Evolutionary conservation across 1,139 yeast genomes (phyloP), one percentile per base, ranked within the genome.

Genomic region (Zygoascus meyerae): DNA sequence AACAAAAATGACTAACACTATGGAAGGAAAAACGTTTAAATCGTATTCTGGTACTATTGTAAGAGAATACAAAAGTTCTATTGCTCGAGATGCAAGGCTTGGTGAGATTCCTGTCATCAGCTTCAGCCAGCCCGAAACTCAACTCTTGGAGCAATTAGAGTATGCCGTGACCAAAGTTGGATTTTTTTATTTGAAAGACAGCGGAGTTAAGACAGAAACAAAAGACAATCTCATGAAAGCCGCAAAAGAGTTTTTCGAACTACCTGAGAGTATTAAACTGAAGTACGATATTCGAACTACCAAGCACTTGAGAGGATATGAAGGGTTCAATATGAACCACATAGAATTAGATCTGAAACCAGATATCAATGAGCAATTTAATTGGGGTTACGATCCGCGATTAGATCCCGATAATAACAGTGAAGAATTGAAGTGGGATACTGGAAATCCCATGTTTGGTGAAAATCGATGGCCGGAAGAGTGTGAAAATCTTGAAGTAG

Each of bases 161-260:
- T 46, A 44, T 8, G 54, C 52, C 3, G 41, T 44, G 5, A 44
- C 48, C 14, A 43, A 50, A 14, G 55, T 57, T 3, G 69, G 69
- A 1, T 65, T 65, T 52, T 59, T 65, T 49, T 65, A 65, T 48
- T 55, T 60, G 34, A 53, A 46, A 42, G 61, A 62, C 52, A 68
- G 65, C 50, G 52, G 52, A 1, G 54, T 65, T 9, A 50, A 59
- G 16, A 48, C 53, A 5, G 55, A 52, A 8, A 40, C 47, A n/a
- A 48, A 54, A 15, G 52, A 48, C 10, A 50, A 48, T 8, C 47
- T 61, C 5, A 55, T 56, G 37, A 33, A 44, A 0, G 51, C 53
- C 15, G 62, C 63, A 3, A 52, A 56, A 42, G 49, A 53, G 40
- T 63, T 63, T 47, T 65, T 65, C 37, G 54, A 49, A 6, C 50